phyloP scores from a whole-genome alignment of 257 asterid genomes.

The Anisodus acutangulus region DNA sequence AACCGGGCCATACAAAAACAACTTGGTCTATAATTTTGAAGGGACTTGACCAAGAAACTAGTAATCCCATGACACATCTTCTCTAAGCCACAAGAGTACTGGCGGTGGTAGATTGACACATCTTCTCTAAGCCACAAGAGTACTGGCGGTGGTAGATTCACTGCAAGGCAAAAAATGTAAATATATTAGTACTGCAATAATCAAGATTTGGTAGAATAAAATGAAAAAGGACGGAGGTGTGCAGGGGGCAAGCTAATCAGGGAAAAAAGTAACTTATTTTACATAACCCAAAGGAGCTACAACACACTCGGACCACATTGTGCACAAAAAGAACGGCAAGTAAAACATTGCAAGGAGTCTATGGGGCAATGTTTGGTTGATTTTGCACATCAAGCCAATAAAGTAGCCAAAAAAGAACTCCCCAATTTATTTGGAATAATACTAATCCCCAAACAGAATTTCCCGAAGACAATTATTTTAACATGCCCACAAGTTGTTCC shows the following conservation, averaged over 20 bases:
- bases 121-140: slow-evolving; percentile 41
- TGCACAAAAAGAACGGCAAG: neutral
- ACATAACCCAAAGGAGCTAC: neutral
- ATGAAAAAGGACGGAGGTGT: neutral
- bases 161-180: slow-evolving; percentile 34
- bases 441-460: neutral
- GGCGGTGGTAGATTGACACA: slow-evolving; percentile 42
- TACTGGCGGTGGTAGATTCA: slow-evolving; percentile 52
- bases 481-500: neutral
- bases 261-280: neutral
- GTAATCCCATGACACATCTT: neutral
- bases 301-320: neutral
- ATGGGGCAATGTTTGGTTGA: neutral
- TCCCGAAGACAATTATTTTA: neutral
- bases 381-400: neutral
- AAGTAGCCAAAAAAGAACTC: neutral
- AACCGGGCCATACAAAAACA: neutral
- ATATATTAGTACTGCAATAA: neutral
- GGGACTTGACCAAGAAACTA: neutral
- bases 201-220: neutral
- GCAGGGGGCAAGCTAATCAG: neutral
- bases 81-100: slow-evolving; percentile 46
- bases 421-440: neutral
- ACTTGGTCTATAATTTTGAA: neutral
- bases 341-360: neutral